Conservation (phyloP, 1,139 yeast species). For the Tardiomyces blankii region DNA sequence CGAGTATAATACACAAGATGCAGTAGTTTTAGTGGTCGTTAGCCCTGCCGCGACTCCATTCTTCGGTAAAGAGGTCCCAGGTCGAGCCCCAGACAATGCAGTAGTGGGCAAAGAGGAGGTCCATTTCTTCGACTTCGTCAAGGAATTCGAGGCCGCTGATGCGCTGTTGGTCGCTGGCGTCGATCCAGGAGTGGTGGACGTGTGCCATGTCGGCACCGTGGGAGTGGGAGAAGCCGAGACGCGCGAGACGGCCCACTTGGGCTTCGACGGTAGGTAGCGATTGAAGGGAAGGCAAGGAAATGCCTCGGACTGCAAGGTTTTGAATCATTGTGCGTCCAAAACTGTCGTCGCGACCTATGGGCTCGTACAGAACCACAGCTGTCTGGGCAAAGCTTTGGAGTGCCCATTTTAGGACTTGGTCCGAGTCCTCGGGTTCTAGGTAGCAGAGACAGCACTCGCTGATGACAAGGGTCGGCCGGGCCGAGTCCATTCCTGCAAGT, state of each 20-base stretch:
- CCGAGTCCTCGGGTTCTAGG: conserved; percentile 47
- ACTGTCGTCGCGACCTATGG: conserved; percentile 57
- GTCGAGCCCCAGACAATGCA: conserved; percentile 37
- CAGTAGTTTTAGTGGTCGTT: neutral
- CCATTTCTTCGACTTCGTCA: conserved; percentile 85
- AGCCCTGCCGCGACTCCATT: neutral
- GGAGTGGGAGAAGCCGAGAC: conserved; percentile 17
- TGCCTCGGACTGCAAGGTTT: conserved; percentile 59
- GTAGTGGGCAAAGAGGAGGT: conserved; percentile 65
- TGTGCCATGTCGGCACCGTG: conserved; percentile 47
- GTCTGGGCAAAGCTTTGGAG: conserved; percentile 7
- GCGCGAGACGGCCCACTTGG: conserved; percentile 31
- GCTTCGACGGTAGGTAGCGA: conserved; percentile 37
- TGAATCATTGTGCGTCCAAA: conserved; percentile 78
- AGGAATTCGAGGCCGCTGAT: conserved; percentile 59
- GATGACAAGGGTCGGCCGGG: conserved; percentile 56
- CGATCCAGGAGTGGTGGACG: conserved; percentile 50
- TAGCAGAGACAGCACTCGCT: conserved; percentile 92
- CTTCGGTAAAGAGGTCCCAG: neutral
- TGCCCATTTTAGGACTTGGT: conserved; percentile 35
- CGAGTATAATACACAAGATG: neutral
- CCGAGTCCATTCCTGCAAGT: conserved; percentile 25
- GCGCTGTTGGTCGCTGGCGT: conserved; percentile 36
- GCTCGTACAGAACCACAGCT: conserved; percentile 65
- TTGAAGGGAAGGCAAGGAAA: conserved; percentile 55